Conservation (phyloP, 352 stramenopile genomes). For the Globisporangium splendens region DNA sequence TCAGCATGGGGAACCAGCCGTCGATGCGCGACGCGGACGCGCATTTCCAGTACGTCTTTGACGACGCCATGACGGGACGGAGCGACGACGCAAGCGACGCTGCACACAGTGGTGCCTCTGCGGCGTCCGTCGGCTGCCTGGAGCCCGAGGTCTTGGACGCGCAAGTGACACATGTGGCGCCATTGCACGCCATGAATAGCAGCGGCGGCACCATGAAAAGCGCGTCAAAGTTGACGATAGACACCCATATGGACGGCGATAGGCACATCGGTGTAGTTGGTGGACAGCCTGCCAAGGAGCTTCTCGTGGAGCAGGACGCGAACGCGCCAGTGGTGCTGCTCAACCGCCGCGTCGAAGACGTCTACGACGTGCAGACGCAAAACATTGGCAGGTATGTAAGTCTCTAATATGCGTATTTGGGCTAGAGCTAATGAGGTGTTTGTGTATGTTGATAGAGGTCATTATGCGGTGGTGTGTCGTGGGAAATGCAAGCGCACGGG, state of each 20-base stretch:
- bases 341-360: constrained; percentile 42
- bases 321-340: constrained; percentile 5
- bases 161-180: background rate
- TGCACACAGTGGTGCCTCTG: background rate
- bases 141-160: constrained; percentile 1
- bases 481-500: constrained; percentile 49
- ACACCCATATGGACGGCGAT: constrained; percentile 5
- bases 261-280: background rate
- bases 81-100: background rate
- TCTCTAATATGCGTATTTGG: background rate
- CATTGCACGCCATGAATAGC: background rate
- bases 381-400: constrained; percentile 38
- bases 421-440: background rate
- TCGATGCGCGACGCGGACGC: constrained; percentile 2
- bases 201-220: background rate
- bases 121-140: background rate
- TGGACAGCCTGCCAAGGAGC: background rate
- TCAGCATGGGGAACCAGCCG: constrained; percentile 7
- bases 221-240: constrained; percentile 5
- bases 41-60: background rate
- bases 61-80: background rate
- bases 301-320: background rate
- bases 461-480: constrained; percentile 67
- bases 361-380: constrained; percentile 53
- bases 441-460: constrained; percentile 30